Evolutionary conservation across 2,329 filamentous ascomycete species (phyloP), one percentile per base, ranked within the genome.

Genomic region (Cercospora sp.): DNA sequence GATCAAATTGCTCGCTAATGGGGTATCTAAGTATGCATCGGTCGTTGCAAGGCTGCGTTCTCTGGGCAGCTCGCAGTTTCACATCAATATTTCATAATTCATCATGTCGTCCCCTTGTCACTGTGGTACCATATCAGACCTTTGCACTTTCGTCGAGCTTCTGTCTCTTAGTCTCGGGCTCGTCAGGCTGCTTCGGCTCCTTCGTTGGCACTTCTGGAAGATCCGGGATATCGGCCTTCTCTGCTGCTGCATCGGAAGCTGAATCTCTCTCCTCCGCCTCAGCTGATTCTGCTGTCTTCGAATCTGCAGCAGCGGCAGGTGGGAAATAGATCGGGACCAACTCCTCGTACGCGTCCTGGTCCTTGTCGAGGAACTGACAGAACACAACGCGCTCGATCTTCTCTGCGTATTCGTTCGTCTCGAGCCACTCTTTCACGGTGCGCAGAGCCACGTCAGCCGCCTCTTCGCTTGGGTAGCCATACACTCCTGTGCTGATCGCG

Each of bases 401-500:
- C 24, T 77, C 75, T 57, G 73, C 76, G 65, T 72, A 70, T 77
- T 83, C 73, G 73, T 81, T 70, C 71, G 81, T 78, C 10, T 84
- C 82, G 26, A 90, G 73, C 76, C 88, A 90, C 51, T 79, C 79
- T 63, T 84, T 82, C 55, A 88, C 86, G 43, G 87, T 87, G 34
- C 85, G 82, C 63, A 91, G 85, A 1, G 93, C 95, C 9, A 90
- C 85, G n/a, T 83, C 79, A 0, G 93, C 92, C 0, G 94, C 95
- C 49, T 89, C 85, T 0, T 77, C 71, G 73, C 88, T 91, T 0
- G 94, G 94, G 77, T 96, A 98, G 0, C 92, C 92, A 77, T 97
- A 98, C 1, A 97, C 79, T 0, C 94, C 95, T 0, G 94, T 97
- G 76, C 93, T 97, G 68, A 98, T 85, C 21, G 88, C 90, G 49